phyloP scores from a whole-genome alignment of 192 early-diverging fungal genomes.

The Kappamyces sp. region DNA sequence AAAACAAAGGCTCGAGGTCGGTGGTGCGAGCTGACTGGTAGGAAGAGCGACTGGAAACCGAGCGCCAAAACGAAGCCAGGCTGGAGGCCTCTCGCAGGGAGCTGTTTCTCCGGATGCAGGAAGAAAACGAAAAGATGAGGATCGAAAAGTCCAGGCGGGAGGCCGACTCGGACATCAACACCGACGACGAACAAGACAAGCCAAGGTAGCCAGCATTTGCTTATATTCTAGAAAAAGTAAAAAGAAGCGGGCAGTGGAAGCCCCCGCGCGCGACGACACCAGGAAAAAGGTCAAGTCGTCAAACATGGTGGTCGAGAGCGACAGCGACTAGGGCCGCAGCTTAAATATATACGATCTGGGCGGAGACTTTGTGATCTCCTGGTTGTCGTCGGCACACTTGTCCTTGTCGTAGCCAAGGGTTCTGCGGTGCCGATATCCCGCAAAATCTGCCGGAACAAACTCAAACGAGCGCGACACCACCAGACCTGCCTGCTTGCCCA shows the following conservation, averaged over 20 bases:
- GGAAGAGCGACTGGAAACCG: too few species aligned
- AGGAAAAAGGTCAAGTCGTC: too few species aligned
- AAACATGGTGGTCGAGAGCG: too few species aligned
- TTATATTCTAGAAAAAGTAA: slow-evolving; percentile 1
- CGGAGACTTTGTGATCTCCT: slow-evolving; percentile 63
- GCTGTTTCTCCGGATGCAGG: background rate
- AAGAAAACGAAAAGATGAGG: background rate
- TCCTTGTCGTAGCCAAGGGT: slow-evolving; percentile 93
- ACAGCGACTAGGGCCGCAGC: background rate
- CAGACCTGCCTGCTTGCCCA: slow-evolving; percentile 67
- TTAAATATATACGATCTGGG: slow-evolving; percentile 73
- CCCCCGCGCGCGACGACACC: too few species aligned
- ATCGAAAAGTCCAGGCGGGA: background rate
- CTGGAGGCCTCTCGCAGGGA: background rate
- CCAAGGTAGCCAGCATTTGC: background rate
- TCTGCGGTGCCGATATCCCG: slow-evolving; percentile 86
- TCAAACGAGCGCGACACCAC: slow-evolving; percentile 39
- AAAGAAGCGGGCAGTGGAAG: background rate
- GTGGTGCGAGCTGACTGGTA: background rate
- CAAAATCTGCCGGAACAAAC: slow-evolving; percentile 67
- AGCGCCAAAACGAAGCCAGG: background rate
- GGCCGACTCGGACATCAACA: background rate
- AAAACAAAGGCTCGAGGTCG: background rate
- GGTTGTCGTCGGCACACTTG: slow-evolving; percentile 64
- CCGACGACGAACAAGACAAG: background rate